Percentiles rank a stretch among this genome's conserved stretches.
phyloP scores from a whole-genome alignment of 768 basidiomycete species.

The Lactifluus piperatus region DNA sequence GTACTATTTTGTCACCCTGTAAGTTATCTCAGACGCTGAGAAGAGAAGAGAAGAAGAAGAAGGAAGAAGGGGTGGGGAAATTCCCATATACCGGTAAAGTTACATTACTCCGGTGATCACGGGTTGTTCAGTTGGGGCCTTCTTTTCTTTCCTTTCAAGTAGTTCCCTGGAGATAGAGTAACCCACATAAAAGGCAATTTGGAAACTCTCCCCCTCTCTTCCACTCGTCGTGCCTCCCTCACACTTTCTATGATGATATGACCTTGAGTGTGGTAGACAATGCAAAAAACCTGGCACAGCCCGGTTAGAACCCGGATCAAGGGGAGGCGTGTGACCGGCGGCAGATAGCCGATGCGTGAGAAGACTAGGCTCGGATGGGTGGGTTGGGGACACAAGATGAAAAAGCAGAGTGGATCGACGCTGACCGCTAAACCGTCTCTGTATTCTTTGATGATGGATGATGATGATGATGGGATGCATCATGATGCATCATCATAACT shows the following conservation, averaged over 20 bases:
- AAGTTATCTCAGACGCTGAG: too few relatives aligned
- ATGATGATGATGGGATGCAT: too few relatives aligned
- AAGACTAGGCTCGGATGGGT: background rate
- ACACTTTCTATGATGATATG: too few relatives aligned
- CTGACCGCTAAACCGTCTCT: too few relatives aligned
- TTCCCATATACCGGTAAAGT: background rate
- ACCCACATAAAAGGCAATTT: background rate
- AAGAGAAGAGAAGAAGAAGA: background rate
- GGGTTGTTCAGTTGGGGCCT: background rate
- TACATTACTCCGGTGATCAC: background rate
- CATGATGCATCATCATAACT: background rate
- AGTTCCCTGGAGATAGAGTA: background rate
- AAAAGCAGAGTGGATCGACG: slow-evolving; percentile 5
- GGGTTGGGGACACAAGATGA: background rate
- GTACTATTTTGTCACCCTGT: too few relatives aligned
- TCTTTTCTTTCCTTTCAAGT: background rate
- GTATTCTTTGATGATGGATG: too few relatives aligned
- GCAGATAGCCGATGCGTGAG: background rate
- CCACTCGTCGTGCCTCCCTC: too few relatives aligned
- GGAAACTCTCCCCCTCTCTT: background rate
- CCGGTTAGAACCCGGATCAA: background rate
- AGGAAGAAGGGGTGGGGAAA: background rate
- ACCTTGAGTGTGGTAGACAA: background rate
- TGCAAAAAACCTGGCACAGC: background rate
- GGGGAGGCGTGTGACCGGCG: background rate